Base-by-base conservation (phyloP, 2,329 filamentous ascomycete genomes). In the Scopulariopsis brevicaulis region DNA sequence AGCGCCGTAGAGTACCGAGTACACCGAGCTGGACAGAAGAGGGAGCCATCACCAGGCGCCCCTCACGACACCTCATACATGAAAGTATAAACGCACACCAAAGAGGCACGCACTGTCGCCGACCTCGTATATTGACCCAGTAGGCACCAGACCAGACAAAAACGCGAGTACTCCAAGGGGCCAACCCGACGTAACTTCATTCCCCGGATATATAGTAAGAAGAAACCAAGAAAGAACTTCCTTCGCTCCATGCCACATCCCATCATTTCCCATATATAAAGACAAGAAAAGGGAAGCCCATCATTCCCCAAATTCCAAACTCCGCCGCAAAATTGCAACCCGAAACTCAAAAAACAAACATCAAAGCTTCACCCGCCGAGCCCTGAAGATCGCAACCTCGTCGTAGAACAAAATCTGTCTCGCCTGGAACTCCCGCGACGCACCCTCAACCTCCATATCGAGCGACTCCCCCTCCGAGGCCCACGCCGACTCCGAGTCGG, bases 321-420 rank as follows among this genome's bases (percentile, higher is more conserved):
- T 18, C 40, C 6, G 40, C 40, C 40, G 12, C 40, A 46, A n/a
- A 18, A 4, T 18, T 7, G 40, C 15, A 18, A n/a, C 7, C 15
- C 15, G 10, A 18, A n/a, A n/a, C 15, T 5, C 40, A 18, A 32
- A 32, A 14, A 7, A 12, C 12, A 20, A 54, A 2, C 15, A n/a
- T 51, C 65, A 78, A 58, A 78, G 65, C 64, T 67, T 69, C 20
- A 80, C 84, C 70, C 89, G 85, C 60, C 89, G 80, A 35, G 87
- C 86, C 69, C 86, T 88, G 73, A 93, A 93, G 59, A 93, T 85
- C 32, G 86, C 84, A 57, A 90, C 83, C 70, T 93, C 89, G 68
- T 93, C 89, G 65, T 90, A 92, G 70, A 90, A 93, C 61, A 92
- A 70, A 62, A 94, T 93, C 74, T 93, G 88, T 61, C 87, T 77